Evolutionary conservation across 495 filamentous ascomycete genomes (phyloP).

Genomic region (Aspergillus panamensis): DNA sequence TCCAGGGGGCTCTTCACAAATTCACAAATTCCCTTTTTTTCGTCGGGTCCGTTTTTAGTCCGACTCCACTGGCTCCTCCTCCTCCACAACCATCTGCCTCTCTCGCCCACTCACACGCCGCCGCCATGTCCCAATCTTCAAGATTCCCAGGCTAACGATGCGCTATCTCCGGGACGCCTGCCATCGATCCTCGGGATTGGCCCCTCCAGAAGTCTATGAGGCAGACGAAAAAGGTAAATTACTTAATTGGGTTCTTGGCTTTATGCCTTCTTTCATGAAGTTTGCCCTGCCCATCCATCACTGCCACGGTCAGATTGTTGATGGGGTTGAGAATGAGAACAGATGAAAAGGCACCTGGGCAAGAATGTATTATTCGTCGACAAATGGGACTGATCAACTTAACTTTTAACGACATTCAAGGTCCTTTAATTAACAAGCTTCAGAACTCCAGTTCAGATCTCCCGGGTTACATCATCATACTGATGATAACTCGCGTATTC

Average conservation of each 20-base stretch:
- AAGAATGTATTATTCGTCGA: no score
- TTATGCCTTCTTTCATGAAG: neutral
- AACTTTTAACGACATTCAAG: no score
- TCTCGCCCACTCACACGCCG: neutral
- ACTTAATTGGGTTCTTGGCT: neutral
- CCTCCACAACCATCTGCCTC: neutral
- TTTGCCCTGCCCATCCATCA: neutral
- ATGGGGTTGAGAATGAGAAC: no score
- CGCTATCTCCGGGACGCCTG: neutral
- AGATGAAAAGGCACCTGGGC: no score
- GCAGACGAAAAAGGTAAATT: neutral
- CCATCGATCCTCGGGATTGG: neutral
- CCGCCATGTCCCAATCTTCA: neutral
- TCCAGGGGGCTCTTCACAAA: neutral
- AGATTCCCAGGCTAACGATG: neutral
- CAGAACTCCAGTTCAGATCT: no score
- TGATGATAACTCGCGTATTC: no score
- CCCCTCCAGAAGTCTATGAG: neutral
- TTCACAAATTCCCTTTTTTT: neutral
- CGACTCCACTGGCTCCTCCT: neutral
- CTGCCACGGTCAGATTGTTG: no score
- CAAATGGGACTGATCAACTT: no score
- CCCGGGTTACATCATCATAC: no score
- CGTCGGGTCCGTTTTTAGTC: slow-evolving; percentile 1
- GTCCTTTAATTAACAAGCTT: no score